phyloP scores from a whole-genome alignment of 352 stramenopile species.

The Phytophthora palmivora region DNA sequence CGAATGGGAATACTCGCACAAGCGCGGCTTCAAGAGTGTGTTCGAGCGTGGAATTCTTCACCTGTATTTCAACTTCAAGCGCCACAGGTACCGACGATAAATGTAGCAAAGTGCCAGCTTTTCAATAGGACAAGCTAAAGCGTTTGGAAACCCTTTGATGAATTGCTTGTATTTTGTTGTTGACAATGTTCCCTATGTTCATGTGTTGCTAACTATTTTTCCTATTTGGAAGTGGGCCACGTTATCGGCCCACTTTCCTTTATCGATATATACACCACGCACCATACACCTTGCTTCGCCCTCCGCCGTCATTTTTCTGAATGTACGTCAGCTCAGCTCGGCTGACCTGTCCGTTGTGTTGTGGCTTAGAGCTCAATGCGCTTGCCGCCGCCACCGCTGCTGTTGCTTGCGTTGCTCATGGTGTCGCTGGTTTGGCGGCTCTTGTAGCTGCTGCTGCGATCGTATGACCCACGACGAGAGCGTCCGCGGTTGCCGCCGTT shows the following conservation, averaged over 20 bases:
- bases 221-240: slow-evolving; percentile 26
- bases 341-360: slow-evolving; percentile 31
- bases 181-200: slow-evolving; percentile 33
- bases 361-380: slow-evolving; percentile 70
- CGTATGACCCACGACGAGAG: slow-evolving; percentile 68
- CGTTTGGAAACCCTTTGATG: slow-evolving; percentile 5
- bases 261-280: slow-evolving; percentile 41
- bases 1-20: slow-evolving; percentile 98
- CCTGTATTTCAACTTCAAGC: slow-evolving; percentile 99
- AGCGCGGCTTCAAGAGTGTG: slow-evolving; percentile 97
- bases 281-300: slow-evolving; percentile 37
- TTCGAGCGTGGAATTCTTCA: slow-evolving; percentile 99
- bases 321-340: slow-evolving; percentile 34
- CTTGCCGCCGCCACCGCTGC: slow-evolving; percentile 63
- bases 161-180: slow-evolving; percentile 33
- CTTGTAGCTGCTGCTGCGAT: slow-evolving; percentile 56
- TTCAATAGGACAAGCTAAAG: not conserved
- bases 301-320: slow-evolving; percentile 24
- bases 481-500: slow-evolving; percentile 49
- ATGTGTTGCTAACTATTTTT: slow-evolving; percentile 42
- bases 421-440: slow-evolving; percentile 47
- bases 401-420: slow-evolving; percentile 65
- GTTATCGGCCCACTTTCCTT: slow-evolving; percentile 11
- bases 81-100: slow-evolving; percentile 96
- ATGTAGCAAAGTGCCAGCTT: not conserved